Percentiles rank a stretch among this genome's conserved stretches.
These are phyloP conservation scores for Fusarium palustre DNA, from an alignment of 2,329 filamentous ascomycete genomes.

Conservation along the genomic window DNA sequence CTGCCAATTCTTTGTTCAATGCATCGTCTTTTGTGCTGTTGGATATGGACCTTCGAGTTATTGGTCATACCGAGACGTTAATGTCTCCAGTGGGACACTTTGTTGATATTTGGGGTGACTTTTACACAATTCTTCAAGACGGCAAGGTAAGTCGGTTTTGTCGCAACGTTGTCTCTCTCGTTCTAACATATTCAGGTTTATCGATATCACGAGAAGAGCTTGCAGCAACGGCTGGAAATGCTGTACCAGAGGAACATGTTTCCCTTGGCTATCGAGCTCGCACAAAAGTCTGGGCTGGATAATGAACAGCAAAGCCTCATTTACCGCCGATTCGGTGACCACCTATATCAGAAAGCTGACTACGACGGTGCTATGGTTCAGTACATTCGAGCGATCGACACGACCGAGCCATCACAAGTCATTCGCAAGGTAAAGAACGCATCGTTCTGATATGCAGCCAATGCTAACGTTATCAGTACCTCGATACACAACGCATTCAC, in stretches of 20 bases:
- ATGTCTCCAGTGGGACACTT: slow-evolving; percentile 82
- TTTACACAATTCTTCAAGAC: slow-evolving; percentile 91
- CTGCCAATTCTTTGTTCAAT: slow-evolving; percentile 81
- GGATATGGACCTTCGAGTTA: slow-evolving; percentile 90
- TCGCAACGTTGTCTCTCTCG: too few species aligned
- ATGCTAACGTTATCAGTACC: slow-evolving; percentile 69
- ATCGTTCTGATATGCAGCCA: fast-evolving
- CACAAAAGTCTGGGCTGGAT: slow-evolving; percentile 88
- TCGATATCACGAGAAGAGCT: slow-evolving; percentile 88
- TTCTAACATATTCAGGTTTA: slow-evolving; percentile 68
- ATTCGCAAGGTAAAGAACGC: slow-evolving; percentile 78
- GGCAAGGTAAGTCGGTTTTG: slow-evolving; percentile 75
- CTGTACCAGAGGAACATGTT: slow-evolving; percentile 95
- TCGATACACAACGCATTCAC: slow-evolving; percentile 97
- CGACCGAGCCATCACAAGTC: slow-evolving; percentile 94
- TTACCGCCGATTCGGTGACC: slow-evolving; percentile 92
- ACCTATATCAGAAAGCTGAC: slow-evolving; percentile 92
- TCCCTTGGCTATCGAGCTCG: slow-evolving; percentile 89
- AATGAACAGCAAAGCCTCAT: slow-evolving; percentile 87
- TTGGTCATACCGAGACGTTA: slow-evolving; percentile 89
- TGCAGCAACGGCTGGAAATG: slow-evolving; percentile 92
- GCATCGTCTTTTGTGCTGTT: slow-evolving; percentile 90
- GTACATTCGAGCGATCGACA: slow-evolving; percentile 95
- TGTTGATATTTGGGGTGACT: slow-evolving; percentile 89
- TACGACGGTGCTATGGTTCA: slow-evolving; percentile 99